Conservation (phyloP, 176 grass and related monocot genomes). For the Oryza glumipatula region DNA sequence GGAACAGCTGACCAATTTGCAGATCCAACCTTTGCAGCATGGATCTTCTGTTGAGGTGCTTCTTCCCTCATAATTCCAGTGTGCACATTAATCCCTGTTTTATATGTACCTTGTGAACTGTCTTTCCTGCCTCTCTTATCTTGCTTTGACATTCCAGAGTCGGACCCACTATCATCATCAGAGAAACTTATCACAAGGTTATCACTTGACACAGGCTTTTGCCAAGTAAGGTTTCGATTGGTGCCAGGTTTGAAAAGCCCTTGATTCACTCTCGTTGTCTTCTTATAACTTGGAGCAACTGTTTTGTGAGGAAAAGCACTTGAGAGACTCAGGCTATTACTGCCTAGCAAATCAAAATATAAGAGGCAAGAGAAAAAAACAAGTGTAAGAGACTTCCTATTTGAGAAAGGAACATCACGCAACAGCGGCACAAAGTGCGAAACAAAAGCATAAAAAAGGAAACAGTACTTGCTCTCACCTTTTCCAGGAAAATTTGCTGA, state of each 20-base stretch:
- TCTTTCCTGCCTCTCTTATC: conserved; percentile 39
- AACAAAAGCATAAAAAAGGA: neutral
- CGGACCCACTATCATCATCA: conserved; percentile 80
- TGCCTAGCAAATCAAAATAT: conserved; percentile 50
- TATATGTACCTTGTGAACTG: conserved; percentile 44
- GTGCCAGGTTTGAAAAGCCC: conserved; percentile 64
- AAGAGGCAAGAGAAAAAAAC: conserved; percentile 12
- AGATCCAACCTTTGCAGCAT: conserved; percentile 51
- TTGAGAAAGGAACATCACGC: conserved; percentile 15
- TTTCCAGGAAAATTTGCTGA: conserved; percentile 33
- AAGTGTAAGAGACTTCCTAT: conserved; percentile 27
- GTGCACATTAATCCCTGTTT: conserved; percentile 37
- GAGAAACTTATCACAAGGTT: conserved; percentile 96
- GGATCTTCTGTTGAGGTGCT: conserved; percentile 32
- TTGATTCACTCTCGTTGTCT: conserved; percentile 55
- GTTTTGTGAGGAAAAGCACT: conserved; percentile 48
- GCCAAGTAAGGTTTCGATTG: conserved; percentile 77
- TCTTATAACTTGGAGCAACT: conserved; percentile 54
- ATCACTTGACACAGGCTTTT: conserved; percentile 68
- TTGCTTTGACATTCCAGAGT: conserved; percentile 58
- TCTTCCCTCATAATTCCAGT: conserved; percentile 40
- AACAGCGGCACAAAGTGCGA: neutral
- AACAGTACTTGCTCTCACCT: conserved; percentile 23
- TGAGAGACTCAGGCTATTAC: conserved; percentile 44
- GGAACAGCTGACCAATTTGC: conserved; percentile 32